These are phyloP conservation scores for Paraglomus occultum DNA, from an alignment of 192 early-diverging fungal genomes.

Conservation along the genomic window DNA sequence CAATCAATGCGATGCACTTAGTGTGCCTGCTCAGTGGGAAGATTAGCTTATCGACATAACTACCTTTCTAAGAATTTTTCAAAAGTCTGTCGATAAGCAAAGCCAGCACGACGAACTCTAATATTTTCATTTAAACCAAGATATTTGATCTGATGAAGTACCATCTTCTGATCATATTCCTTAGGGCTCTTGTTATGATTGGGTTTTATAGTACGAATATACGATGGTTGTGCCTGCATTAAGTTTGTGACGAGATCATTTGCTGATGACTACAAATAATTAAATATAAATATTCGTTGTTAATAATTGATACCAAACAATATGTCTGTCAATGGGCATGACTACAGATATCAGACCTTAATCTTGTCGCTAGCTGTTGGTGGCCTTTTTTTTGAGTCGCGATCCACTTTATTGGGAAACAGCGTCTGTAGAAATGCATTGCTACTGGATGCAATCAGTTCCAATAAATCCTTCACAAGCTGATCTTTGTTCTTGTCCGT, in stretches of 20 bases:
- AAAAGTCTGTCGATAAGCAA: conserved; percentile 93
- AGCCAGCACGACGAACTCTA: conserved; percentile 94
- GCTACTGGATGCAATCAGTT: conserved; percentile 74
- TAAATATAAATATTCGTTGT: background rate
- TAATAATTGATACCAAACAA: background rate
- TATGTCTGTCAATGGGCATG: too few species aligned
- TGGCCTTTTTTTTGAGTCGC: conserved; percentile 91
- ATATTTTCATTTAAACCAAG: conserved; percentile 97
- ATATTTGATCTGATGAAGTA: conserved; percentile 97
- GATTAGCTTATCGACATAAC: background rate
- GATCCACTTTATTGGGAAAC: conserved; percentile 91
- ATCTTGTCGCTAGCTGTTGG: conserved; percentile 98
- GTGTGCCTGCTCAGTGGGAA: background rate
- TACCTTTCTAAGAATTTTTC: conserved; percentile 78
- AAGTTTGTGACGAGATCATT: conserved; percentile 90
- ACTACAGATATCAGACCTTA: conserved; percentile 44
- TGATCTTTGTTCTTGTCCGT: conserved; percentile 99
- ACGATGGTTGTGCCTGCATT: conserved; percentile 94
- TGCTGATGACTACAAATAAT: conserved; percentile 41
- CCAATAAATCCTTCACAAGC: conserved; percentile 88
- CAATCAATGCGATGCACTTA: conserved; percentile 1
- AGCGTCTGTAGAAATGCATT: conserved; percentile 76
- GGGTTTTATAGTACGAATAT: conserved; percentile 97
- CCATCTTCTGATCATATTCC: conserved; percentile 89
- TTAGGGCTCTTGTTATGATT: conserved; percentile 91